Evolutionary conservation across 2,329 filamentous ascomycete species (phyloP).

Genomic region (Clonostachys solani): DNA sequence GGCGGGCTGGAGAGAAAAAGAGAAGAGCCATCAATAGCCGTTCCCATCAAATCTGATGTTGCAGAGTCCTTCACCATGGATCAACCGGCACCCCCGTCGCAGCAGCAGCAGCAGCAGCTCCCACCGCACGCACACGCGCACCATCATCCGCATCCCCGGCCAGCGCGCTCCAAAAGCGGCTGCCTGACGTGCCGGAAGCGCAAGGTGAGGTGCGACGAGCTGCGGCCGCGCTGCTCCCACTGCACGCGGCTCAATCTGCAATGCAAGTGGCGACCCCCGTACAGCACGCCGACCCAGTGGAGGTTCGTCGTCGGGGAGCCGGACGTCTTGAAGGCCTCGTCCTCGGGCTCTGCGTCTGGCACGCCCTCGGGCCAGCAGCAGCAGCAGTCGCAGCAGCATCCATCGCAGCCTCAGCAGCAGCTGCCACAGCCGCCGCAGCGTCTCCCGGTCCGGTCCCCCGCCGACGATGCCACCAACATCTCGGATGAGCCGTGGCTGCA

Average conservation of each 20-base stretch:
- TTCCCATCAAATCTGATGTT: no score
- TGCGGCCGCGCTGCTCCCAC: slow-evolving; percentile 1
- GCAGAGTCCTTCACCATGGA: no score
- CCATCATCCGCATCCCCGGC: no score
- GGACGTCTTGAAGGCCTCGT: background rate
- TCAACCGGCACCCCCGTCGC: no score
- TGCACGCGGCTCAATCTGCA: slow-evolving; percentile 3
- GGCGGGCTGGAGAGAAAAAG: no score
- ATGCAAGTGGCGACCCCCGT: background rate
- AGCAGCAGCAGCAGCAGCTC: background rate
- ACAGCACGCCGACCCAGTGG: background rate
- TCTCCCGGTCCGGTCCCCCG: no score
- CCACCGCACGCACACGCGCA: background rate
- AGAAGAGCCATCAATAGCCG: no score
- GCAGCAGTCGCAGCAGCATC: background rate
- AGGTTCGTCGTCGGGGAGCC: background rate
- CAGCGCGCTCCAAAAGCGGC: background rate
- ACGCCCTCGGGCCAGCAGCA: background rate
- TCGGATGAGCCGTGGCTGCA: background rate
- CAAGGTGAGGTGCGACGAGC: slow-evolving; percentile 6
- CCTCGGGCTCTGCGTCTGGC: background rate
- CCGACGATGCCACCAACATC: background rate
- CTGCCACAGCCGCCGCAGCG: background rate
- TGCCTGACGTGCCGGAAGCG: slow-evolving; percentile 1
- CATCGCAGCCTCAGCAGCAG: background rate